Percentiles rank a stretch among this genome's conserved stretches.
Evolutionary conservation across 2,329 filamentous ascomycete genomes (phyloP).

Genomic region (Diaporthe citri): DNA sequence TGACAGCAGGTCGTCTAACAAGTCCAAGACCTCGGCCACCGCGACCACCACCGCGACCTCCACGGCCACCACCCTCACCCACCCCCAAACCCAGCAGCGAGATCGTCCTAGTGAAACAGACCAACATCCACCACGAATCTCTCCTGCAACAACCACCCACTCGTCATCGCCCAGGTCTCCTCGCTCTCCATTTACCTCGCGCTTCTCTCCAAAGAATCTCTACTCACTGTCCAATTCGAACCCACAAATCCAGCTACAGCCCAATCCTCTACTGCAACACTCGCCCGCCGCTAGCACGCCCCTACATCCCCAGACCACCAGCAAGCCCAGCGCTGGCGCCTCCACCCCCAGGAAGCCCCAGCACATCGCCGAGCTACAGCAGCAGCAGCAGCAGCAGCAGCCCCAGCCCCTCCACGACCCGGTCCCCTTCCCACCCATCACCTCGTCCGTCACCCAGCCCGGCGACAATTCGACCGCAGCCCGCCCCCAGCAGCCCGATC

Average conservation of each 20-base stretch:
- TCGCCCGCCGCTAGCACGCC: conserved; percentile 20
- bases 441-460: conserved; percentile 45
- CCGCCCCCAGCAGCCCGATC: conserved; percentile 47
- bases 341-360: conserved; percentile 42
- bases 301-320: conserved; percentile 19
- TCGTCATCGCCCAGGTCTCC: conserved; percentile 60
- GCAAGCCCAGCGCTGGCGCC: background rate
- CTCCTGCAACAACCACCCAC: conserved; percentile 48
- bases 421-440: conserved; percentile 46
- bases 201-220: conserved; percentile 54
- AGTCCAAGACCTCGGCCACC: conserved; percentile 28
- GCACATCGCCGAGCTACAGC: conserved; percentile 51
- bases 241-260: conserved; percentile 25
- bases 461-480: conserved; percentile 22
- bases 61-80: conserved; percentile 18
- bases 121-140: conserved; percentile 41
- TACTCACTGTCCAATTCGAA: conserved; percentile 29
- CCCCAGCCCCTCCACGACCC: conserved; percentile 42
- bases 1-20: conserved; percentile 22
- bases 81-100: conserved; percentile 34
- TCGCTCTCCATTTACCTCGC: conserved; percentile 61
- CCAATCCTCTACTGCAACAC: background rate
- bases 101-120: conserved; percentile 46
- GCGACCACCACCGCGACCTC: conserved; percentile 1
- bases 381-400: conserved; percentile 28